phyloP scores from a whole-genome alignment of 1,284 basidiomycete genomes.

The Cutaneotrichosporon spelunceum region DNA sequence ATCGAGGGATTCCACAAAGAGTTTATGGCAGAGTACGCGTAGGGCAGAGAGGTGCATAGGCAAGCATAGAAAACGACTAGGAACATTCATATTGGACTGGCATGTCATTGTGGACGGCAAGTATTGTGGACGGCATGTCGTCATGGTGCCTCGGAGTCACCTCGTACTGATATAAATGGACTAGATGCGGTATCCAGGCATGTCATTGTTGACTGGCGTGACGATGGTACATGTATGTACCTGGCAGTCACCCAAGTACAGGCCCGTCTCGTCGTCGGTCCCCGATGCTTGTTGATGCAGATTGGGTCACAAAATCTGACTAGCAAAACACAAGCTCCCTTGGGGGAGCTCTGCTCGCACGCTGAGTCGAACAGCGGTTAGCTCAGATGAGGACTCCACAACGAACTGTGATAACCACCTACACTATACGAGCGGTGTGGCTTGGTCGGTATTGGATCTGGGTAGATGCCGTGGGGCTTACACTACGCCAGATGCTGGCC shows the following conservation, averaged over 20 bases:
- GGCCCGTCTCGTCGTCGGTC: too few species aligned
- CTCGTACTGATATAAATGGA: too few species aligned
- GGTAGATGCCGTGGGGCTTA: too few species aligned
- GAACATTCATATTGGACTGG: not conserved
- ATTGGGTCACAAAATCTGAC: not conserved
- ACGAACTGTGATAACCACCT: slow-evolving; percentile 1
- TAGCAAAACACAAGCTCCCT: not conserved
- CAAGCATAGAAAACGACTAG: not conserved
- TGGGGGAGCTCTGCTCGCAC: not conserved
- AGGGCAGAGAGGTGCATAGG: not conserved
- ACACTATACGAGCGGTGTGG: slow-evolving; percentile 1
- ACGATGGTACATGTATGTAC: too few species aligned
- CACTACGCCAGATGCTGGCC: too few species aligned
- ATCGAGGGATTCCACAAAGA: slow-evolving; percentile 72
- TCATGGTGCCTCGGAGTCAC: too few species aligned
- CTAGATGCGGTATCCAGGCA: too few species aligned
- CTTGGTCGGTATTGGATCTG: not conserved
- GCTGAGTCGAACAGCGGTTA: slow-evolving; percentile 1
- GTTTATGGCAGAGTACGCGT: slow-evolving; percentile 66
- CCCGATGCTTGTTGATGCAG: too few species aligned
- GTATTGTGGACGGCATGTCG: too few species aligned
- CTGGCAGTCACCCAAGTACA: too few species aligned
- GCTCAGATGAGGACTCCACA: not conserved
- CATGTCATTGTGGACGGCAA: too few species aligned
- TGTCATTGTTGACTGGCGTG: too few species aligned